Evolutionary conservation across 2,329 filamentous ascomycete species (phyloP).

Genomic region (Alternaria sp.): DNA sequence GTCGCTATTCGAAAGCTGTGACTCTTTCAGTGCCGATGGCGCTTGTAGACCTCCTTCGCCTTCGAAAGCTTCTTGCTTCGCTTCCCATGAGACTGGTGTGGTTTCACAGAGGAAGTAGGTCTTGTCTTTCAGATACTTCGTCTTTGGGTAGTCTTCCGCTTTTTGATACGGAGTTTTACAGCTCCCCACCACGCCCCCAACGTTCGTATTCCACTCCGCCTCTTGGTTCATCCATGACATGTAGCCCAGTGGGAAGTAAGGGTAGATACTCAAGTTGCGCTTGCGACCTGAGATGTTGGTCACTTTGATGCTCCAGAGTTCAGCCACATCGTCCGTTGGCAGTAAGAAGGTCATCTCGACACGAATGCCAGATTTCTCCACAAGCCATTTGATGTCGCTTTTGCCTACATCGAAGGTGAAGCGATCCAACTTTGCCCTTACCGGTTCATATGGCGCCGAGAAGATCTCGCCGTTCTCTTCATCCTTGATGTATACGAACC

Average conservation of each 20-base stretch:
- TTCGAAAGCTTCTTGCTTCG: slow-evolving; percentile 60
- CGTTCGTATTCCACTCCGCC: slow-evolving; percentile 58
- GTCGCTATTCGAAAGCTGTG: slow-evolving; percentile 54
- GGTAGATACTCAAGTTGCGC: slow-evolving; percentile 60
- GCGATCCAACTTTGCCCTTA: slow-evolving; percentile 55
- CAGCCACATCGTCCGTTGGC: slow-evolving; percentile 61
- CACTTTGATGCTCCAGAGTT: slow-evolving; percentile 63
- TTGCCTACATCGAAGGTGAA: slow-evolving; percentile 63
- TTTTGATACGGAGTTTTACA: slow-evolving; percentile 65
- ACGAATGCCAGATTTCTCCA: slow-evolving; percentile 58
- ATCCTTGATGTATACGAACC: slow-evolving; percentile 66
- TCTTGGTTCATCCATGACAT: slow-evolving; percentile 69
- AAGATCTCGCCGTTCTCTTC: slow-evolving; percentile 59
- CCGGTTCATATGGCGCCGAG: slow-evolving; percentile 64
- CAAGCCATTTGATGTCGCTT: slow-evolving; percentile 62
- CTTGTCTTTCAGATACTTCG: slow-evolving; percentile 63
- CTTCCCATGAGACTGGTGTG: slow-evolving; percentile 60
- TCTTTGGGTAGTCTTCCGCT: slow-evolving; percentile 63
- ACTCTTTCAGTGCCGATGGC: slow-evolving; percentile 53
- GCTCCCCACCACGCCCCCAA: slow-evolving; percentile 59
- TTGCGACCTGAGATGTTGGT: slow-evolving; percentile 56
- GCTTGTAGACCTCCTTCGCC: slow-evolving; percentile 63
- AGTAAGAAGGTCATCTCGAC: slow-evolving; percentile 61
- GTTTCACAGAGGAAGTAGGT: slow-evolving; percentile 64
- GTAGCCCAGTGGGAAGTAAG: slow-evolving; percentile 65